These are phyloP conservation scores for Keithomyces neogunnii DNA, from an alignment of 2,329 filamentous ascomycete species.

Conservation along the genomic window DNA sequence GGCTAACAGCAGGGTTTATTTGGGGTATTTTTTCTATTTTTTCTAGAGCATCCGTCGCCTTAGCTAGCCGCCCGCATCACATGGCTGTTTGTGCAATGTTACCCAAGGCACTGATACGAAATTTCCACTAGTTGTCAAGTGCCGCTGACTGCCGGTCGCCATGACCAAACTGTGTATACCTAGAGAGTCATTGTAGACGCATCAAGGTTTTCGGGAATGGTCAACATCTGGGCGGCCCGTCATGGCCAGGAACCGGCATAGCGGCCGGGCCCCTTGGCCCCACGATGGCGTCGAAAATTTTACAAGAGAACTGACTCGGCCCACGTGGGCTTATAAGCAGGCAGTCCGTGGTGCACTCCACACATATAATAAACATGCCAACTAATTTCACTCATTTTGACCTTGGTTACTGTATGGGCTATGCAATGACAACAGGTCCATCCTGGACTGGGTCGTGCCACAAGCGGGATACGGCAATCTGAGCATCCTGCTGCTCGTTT, in stretches of 20 bases:
- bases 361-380: neutral
- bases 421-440: neutral
- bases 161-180: no score
- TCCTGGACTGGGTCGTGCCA: neutral
- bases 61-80: no score
- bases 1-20: no score
- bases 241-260: neutral
- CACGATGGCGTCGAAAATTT: slow-evolving; percentile 7
- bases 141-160: no score
- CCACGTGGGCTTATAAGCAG: slow-evolving; percentile 6
- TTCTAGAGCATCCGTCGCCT: no score
- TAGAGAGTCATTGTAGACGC: no score
- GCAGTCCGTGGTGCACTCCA: neutral
- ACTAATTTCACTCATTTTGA: neutral
- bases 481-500: neutral
- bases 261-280: slow-evolving; percentile 1
- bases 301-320: slow-evolving; percentile 1
- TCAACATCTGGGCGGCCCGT: neutral
- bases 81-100: no score
- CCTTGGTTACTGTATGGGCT: neutral
- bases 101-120: no score
- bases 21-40: no score
- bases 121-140: no score
- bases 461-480: neutral
- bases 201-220: no score